phyloP scores from a whole-genome alignment of 768 basidiomycete species.

The Termitomyces eurrhizus region DNA sequence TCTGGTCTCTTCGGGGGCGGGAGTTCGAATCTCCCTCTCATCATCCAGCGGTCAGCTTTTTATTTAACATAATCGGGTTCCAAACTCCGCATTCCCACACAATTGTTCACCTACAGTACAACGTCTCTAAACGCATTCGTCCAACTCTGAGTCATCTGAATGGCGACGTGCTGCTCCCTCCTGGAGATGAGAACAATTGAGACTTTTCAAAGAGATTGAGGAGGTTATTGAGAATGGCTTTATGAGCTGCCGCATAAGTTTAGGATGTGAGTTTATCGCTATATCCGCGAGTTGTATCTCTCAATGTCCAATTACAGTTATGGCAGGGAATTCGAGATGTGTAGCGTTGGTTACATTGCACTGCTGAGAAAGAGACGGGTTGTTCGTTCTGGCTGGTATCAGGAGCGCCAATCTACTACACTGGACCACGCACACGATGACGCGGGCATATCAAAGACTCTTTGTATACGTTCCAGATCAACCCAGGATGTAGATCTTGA shows the following conservation, averaged over 20 bases:
- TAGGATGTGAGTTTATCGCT: conserved; percentile 47
- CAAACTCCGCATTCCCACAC: too few relatives aligned
- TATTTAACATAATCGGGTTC: too few relatives aligned
- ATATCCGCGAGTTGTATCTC: not conserved
- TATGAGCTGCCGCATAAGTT: conserved; percentile 47
- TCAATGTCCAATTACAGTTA: conserved; percentile 26
- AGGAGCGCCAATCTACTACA: not conserved
- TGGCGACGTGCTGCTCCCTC: conserved; percentile 65
- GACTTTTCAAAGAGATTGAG: conserved; percentile 39
- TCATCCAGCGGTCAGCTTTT: not conserved
- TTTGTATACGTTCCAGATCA: not conserved
- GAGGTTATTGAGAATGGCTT: conserved; percentile 58
- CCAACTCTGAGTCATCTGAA: conserved; percentile 8
- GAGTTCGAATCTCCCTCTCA: conserved; percentile 19
- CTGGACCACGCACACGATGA: not conserved
- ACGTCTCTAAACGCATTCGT: too few relatives aligned
- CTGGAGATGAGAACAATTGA: conserved; percentile 59
- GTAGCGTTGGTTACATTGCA: too few relatives aligned
- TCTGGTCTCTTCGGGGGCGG: conserved; percentile 18
- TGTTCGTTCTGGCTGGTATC: not conserved
- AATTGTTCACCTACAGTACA: too few relatives aligned
- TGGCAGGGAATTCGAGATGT: conserved; percentile 50
- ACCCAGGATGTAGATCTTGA: not conserved
- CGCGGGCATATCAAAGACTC: not conserved
- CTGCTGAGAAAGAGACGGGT: not conserved